phyloP scores from a whole-genome alignment of 129 eudicot species.

The Ambrosia trifida region DNA sequence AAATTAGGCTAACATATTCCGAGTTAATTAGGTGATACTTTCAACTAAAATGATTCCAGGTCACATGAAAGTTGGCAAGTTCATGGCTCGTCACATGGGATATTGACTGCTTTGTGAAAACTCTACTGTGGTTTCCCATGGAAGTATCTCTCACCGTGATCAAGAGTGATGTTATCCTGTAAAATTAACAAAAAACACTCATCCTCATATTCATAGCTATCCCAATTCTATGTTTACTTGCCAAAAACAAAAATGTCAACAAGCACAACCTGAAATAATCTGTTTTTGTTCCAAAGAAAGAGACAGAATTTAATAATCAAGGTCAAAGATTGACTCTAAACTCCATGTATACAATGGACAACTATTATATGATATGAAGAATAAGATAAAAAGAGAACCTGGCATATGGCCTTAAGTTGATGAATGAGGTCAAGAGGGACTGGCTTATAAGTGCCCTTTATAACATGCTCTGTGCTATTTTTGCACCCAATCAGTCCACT shows the following conservation, averaged over 20 bases:
- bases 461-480: constrained; percentile 66
- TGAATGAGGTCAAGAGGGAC: constrained; percentile 69
- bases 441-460: constrained; percentile 62
- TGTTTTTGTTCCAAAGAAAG: constrained; percentile 15
- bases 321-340: neutral
- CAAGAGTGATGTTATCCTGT: constrained; percentile 81
- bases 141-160: constrained; percentile 76
- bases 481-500: constrained; percentile 62
- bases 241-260: neutral
- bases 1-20: no score
- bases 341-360: neutral
- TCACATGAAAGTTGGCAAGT: no score
- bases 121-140: constrained; percentile 99
- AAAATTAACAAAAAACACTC: constrained; percentile 3
- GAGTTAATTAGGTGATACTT: no score
- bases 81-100: no score
- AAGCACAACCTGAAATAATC: neutral
- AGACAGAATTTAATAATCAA: neutral
- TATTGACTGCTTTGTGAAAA: constrained; percentile 90
- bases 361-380: neutral
- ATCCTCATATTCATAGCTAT: neutral
- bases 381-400: constrained; percentile 45
- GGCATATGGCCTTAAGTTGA: constrained; percentile 77
- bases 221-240: neutral
- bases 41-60: no score